A percentile compares a stretch with the other conserved stretches of the same genome.
Evolutionary conservation across 768 basidiomycete species (phyloP).

Genomic region (Holtermannia corniformis): DNA sequence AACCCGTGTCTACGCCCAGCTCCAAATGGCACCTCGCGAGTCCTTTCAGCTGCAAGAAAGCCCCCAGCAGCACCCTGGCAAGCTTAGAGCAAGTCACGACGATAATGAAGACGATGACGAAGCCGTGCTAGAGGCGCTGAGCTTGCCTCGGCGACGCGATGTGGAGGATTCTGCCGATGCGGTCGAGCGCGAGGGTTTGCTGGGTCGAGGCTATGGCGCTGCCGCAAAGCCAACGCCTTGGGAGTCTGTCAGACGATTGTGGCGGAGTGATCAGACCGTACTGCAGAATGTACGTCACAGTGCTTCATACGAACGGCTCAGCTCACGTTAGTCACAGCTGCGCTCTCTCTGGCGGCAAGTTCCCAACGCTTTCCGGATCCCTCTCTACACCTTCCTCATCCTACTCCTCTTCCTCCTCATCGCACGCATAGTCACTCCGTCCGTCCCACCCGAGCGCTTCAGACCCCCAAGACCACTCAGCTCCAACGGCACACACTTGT

Average conservation of each 20-base stretch:
- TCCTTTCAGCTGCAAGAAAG: background rate
- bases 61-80: too few relatives aligned
- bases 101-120: background rate
- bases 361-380: background rate
- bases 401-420: background rate
- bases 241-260: background rate
- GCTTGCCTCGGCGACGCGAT: background rate
- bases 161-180: background rate
- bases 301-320: background rate
- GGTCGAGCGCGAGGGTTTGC: background rate
- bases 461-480: conserved; percentile 19
- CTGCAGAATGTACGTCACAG: background rate
- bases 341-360: background rate
- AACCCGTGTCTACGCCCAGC: too few relatives aligned
- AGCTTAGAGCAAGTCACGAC: background rate
- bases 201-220: background rate
- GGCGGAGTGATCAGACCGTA: background rate
- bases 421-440: background rate
- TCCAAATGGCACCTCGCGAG: too few relatives aligned
- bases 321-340: background rate
- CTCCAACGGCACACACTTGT: conserved; percentile 76
- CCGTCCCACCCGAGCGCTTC: background rate
- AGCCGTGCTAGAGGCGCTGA: background rate
- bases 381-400: background rate
- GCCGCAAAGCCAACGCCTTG: background rate